phyloP scores from a whole-genome alignment of 1,284 basidiomycete genomes.

The Ganoderma boninense region DNA sequence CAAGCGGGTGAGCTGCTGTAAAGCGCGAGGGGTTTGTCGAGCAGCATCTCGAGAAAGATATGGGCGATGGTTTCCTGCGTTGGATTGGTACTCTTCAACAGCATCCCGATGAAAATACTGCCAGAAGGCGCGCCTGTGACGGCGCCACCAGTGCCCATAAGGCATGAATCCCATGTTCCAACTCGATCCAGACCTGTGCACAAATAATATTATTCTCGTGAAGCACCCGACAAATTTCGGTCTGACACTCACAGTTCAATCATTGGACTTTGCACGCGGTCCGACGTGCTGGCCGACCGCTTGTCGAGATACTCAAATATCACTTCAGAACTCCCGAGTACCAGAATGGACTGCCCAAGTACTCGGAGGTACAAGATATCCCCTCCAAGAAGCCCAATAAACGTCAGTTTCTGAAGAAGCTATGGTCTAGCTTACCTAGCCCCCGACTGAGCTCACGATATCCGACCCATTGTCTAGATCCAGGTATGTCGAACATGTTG shows the following conservation, averaged over 20 bases:
- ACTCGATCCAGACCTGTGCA: background rate
- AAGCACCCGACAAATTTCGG: background rate
- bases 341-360: background rate
- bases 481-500: conserved; percentile 14
- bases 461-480: conserved; percentile 7
- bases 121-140: conserved; percentile 29
- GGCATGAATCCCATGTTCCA: conserved; percentile 23
- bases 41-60: conserved; percentile 4
- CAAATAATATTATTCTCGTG: background rate
- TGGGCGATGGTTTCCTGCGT: background rate
- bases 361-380: background rate
- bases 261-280: conserved; percentile 4
- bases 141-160: conserved; percentile 32
- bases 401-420: too few species aligned
- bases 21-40: background rate
- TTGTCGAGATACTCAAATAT: conserved; percentile 8
- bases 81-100: background rate
- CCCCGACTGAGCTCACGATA: conserved; percentile 1
- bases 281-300: conserved; percentile 3
- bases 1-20: conserved; percentile 10
- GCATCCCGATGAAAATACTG: conserved; percentile 6
- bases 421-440: conserved; percentile 10
- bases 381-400: background rate
- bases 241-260: background rate
- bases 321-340: background rate